A percentile compares a stretch with the other conserved stretches of the same genome.
Evolutionary conservation across 106 monocot species (phyloP).

Genomic region (Phalaenopsis aphrodite): DNA sequence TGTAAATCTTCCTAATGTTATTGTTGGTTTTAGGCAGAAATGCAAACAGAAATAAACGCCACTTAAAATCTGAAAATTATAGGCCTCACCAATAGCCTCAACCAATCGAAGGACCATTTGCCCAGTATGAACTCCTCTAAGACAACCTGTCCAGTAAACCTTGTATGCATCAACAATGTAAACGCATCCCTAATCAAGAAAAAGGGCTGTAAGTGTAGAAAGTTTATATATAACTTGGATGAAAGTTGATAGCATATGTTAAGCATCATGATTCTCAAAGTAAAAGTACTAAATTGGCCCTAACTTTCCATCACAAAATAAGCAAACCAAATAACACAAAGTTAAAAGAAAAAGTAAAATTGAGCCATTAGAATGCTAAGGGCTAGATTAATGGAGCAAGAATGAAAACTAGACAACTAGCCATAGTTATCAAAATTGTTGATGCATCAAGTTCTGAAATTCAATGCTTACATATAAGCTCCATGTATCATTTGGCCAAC

Average conservation of each 20-base stretch:
- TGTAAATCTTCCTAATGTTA: background rate
- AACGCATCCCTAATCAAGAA: conserved; percentile 69
- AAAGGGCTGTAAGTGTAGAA: background rate
- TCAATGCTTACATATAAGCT: no score
- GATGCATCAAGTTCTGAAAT: no score
- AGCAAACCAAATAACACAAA: no score
- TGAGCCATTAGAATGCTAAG: no score
- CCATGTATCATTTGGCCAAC: no score
- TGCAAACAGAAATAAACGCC: background rate
- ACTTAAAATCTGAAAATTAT: background rate
- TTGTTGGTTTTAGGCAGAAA: background rate
- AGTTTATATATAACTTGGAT: background rate
- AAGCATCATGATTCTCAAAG: background rate
- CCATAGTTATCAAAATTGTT: no score
- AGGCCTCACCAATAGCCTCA: conserved; percentile 83
- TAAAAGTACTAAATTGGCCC: background rate
- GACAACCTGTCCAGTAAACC: conserved; percentile 77
- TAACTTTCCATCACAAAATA: no score
- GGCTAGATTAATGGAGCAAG: no score
- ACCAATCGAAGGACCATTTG: conserved; percentile 93
- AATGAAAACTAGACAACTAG: no score
- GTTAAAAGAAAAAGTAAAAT: no score
- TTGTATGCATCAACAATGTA: conserved; percentile 90
- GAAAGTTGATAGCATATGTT: background rate
- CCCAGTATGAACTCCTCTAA: conserved; percentile 78